Evolutionary conservation across 2,329 filamentous ascomycete species (phyloP).

Genomic region (Colletotrichum simmondsii): DNA sequence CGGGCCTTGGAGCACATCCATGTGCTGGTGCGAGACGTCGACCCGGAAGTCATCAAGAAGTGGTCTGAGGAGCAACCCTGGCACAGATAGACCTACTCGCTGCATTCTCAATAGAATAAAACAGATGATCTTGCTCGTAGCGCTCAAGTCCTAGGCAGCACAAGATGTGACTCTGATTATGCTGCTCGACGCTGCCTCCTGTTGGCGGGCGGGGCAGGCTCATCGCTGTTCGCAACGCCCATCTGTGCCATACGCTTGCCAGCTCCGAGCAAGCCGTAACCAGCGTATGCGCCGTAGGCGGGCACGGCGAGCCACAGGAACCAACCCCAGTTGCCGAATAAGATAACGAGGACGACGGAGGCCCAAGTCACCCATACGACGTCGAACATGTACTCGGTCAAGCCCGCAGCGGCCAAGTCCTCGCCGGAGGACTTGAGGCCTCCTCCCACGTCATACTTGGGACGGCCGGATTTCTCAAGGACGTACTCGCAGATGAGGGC

Average conservation of each 20-base stretch:
- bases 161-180: conserved; percentile 39
- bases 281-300: conserved; percentile 66
- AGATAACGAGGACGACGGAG: conserved; percentile 74
- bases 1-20: conserved; percentile 91
- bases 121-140: conserved; percentile 5
- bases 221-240: conserved; percentile 42
- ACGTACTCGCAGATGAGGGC: conserved; percentile 84
- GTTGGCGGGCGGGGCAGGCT: conserved; percentile 54
- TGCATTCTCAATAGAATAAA: conserved; percentile 5
- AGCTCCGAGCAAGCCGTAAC: conserved; percentile 62
- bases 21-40: conserved; percentile 71
- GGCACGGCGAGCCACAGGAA: conserved; percentile 66
- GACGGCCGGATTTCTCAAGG: conserved; percentile 86
- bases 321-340: conserved; percentile 84
- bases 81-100: conserved; percentile 40
- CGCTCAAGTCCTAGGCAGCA: not conserved
- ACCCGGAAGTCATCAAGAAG: conserved; percentile 60
- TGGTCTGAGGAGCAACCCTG: conserved; percentile 63
- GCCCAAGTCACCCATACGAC: conserved; percentile 94
- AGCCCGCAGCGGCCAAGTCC: conserved; percentile 84
- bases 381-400: conserved; percentile 99
- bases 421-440: conserved; percentile 84
- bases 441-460: conserved; percentile 74
- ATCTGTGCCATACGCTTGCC: conserved; percentile 65
- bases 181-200: conserved; percentile 66